phyloP scores from a whole-genome alignment of 805 yeast species.

The Myxozyma lipomycoides region DNA sequence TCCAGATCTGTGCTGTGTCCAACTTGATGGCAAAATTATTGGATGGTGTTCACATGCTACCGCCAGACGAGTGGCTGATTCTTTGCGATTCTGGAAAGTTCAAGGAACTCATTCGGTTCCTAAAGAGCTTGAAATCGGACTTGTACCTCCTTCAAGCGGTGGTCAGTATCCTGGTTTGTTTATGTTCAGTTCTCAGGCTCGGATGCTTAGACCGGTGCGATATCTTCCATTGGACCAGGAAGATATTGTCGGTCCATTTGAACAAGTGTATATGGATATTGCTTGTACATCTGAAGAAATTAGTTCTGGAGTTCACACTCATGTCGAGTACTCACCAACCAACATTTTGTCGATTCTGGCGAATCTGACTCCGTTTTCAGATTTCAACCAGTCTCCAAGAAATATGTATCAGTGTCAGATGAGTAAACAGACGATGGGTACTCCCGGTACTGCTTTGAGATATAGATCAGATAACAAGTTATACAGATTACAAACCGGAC shows the following conservation, averaged over 20 bases:
- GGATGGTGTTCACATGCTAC: constrained; percentile 94
- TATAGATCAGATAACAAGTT: constrained; percentile 94
- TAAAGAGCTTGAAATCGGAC: constrained; percentile 82
- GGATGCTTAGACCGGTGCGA: constrained; percentile 95
- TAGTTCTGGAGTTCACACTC: constrained; percentile 72
- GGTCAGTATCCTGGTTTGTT: constrained; percentile 98
- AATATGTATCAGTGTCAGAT: constrained; percentile 99
- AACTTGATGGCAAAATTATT: constrained; percentile 83
- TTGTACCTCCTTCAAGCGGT: constrained; percentile 89
- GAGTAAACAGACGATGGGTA: constrained; percentile 99
- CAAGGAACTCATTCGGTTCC: constrained; percentile 78
- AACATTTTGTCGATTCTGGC: constrained; percentile 92
- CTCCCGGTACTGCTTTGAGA: constrained; percentile 92
- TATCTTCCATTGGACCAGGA: constrained; percentile 78
- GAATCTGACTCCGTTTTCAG: constrained; percentile 95
- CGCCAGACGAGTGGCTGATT: constrained; percentile 81
- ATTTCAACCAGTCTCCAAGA: constrained; percentile 98
- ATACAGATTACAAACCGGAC: constrained; percentile 90
- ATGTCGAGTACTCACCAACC: constrained; percentile 93
- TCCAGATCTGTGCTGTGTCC: constrained; percentile 82
- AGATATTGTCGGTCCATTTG: constrained; percentile 95
- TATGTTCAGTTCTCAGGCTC: constrained; percentile 83
- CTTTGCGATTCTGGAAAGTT: constrained; percentile 89
- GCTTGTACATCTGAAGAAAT: constrained; percentile 95
- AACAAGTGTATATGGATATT: constrained; percentile 93